phyloP scores from a whole-genome alignment of 164 flowering plant species.

The Magnolia sinica region DNA sequence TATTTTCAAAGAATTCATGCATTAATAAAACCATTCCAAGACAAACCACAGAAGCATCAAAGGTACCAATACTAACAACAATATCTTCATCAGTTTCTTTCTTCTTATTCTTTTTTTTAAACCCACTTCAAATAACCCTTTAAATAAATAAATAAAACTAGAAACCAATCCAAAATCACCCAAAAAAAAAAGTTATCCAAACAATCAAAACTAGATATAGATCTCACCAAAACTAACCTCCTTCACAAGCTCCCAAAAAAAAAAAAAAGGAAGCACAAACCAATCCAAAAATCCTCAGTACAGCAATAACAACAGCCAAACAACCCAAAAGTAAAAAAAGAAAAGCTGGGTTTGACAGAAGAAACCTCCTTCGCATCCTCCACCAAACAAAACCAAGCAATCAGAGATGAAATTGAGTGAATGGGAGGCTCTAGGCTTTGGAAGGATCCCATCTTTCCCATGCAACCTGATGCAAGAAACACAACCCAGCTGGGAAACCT shows the following conservation, averaged over 20 bases:
- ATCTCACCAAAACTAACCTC: neutral
- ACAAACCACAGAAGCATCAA: neutral
- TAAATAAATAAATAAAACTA: too few species aligned
- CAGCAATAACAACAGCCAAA: slow-evolving; percentile 1
- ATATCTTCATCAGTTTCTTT: too few species aligned
- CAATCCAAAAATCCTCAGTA: slow-evolving; percentile 3
- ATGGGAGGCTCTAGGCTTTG: slow-evolving; percentile 80
- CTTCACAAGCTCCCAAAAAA: neutral
- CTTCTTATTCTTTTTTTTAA: too few species aligned
- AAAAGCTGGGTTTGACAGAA: neutral
- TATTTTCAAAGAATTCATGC: neutral
- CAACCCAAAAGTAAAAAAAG: slow-evolving; percentile 8
- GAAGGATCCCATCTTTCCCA: slow-evolving; percentile 31
- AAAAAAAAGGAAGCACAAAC: neutral
- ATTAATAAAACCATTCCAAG: neutral
- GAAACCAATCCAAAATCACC: neutral
- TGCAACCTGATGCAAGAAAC: slow-evolving; percentile 46
- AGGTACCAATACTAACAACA: neutral
- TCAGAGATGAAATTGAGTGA: slow-evolving; percentile 78
- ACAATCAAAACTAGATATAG: neutral
- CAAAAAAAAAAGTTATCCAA: too few species aligned
- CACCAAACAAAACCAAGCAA: slow-evolving; percentile 85
- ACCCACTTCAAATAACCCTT: too few species aligned
- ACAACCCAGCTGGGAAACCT: slow-evolving; percentile 45
- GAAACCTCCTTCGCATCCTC: slow-evolving; percentile 91